Base-by-base conservation (phyloP, 1,139 yeast genomes). In the Protomyces lactucae-debilis region DNA sequence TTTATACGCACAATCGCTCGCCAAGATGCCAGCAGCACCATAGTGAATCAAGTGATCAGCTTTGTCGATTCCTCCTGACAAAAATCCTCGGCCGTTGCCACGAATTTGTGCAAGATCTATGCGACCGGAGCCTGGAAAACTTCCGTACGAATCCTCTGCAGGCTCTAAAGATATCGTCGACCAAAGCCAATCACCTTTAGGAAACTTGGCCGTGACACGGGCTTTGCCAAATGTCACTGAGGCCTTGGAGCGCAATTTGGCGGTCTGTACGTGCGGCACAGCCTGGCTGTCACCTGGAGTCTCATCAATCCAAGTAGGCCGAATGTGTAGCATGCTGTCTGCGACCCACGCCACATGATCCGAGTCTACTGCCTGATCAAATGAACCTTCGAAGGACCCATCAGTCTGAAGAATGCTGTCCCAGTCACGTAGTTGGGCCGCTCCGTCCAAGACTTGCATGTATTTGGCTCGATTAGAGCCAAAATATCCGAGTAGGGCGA, bases 131-230 rank as follows among this genome's bases (percentile, higher is more conserved):
- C 67, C 67, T 5, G 69, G 69, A 65, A 68, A 67, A 12, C 43
- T 55, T 23, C 69, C 69, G 39, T 67, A 67, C 25, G 52, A 56
- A 28, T 39, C 40, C 32, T 64, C 52, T 2, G 43, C 61, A n/a
- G 69, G 68, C 53, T 67, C 60, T 66, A 67, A 64, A 63, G 68
- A 66, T 36, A 67, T 65, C 8, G 69, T 68, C 3, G 69, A 68
- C 65, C 68, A 67, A 23, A 67, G 9, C 69, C 69, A 67, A 57
- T 67, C 69, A 21, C 69, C 69, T 14, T 18, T 40, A 3, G 69
- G 68, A 25, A 67, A 37, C 46, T 60, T 57, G 12, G 69, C 69
- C n/a, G 57, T 43, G 35, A 67, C 68, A 23, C 65, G 68, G 43
- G 65, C 68, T 43, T 64, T 65, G 39, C 69, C 69, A 52, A 56